A percentile compares a stretch with the other conserved stretches of the same genome.
These are phyloP conservation scores for Colletotrichum noveboracense DNA, from an alignment of 2,329 filamentous ascomycete genomes.

Conservation along the genomic window DNA sequence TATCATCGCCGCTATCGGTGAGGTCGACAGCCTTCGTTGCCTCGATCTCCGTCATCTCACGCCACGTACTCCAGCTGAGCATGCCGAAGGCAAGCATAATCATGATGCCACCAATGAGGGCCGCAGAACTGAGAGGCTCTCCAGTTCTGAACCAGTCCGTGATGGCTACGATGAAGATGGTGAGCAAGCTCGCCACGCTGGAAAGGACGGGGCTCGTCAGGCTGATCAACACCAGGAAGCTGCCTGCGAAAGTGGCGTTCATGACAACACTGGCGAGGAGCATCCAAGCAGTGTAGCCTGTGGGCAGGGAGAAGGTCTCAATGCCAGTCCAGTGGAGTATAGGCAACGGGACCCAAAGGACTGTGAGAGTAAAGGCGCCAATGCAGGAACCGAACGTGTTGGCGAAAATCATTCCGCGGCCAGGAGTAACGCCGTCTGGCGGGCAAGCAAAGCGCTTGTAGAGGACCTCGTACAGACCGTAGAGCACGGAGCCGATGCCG, in stretches of 20 bases:
- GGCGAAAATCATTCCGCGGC: constrained; percentile 94
- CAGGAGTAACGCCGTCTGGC: constrained; percentile 82
- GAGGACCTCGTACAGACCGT: constrained; percentile 95
- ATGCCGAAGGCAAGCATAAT: constrained; percentile 90
- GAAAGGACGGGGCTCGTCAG: constrained; percentile 92
- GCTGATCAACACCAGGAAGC: constrained; percentile 90
- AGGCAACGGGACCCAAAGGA: constrained; percentile 92
- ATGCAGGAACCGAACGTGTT: constrained; percentile 91
- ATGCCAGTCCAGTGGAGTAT: constrained; percentile 79
- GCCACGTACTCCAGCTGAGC: constrained; percentile 89
- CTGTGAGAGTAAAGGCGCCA: constrained; percentile 81
- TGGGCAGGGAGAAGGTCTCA: constrained; percentile 84
- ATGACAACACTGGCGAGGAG: constrained; percentile 80
- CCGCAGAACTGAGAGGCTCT: constrained; percentile 73
- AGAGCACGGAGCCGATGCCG: constrained; percentile 86
- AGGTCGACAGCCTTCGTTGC: constrained; percentile 59
- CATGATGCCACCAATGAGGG: constrained; percentile 80
- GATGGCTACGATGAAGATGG: constrained; percentile 94
- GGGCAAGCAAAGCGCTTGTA: constrained; percentile 96
- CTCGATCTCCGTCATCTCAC: constrained; percentile 88
- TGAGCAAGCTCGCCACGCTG: constrained; percentile 90
- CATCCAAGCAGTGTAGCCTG: constrained; percentile 78
- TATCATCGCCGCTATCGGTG: constrained; percentile 49
- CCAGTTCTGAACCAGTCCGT: constrained; percentile 89
- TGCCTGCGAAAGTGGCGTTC: constrained; percentile 92